phyloP scores from a whole-genome alignment of 1,139 yeast species.

The Suhomyces atakaporum region DNA sequence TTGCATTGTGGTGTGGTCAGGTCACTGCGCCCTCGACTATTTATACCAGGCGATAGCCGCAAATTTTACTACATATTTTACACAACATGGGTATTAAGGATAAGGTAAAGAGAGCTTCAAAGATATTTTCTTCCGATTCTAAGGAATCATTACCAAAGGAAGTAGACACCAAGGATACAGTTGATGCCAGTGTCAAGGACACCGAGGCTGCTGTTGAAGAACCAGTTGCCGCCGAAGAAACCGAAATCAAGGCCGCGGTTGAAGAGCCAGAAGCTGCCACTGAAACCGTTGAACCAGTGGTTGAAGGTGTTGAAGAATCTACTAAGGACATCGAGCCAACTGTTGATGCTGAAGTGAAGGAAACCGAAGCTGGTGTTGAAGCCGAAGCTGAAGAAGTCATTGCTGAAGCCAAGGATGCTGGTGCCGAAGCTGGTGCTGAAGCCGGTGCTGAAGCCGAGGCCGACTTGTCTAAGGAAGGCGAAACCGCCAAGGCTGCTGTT shows the following conservation, averaged over 20 bases:
- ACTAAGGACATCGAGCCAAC: background rate
- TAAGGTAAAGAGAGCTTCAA: conserved; percentile 49
- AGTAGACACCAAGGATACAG: conserved; percentile 16
- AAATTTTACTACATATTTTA: conserved; percentile 1
- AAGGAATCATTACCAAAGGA: conserved; percentile 27
- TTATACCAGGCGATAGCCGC: conserved; percentile 9
- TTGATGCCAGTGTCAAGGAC: conserved; percentile 16
- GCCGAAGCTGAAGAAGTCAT: conserved; percentile 10
- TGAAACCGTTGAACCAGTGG: background rate
- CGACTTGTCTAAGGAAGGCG: conserved; percentile 20
- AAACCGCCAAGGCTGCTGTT: conserved; percentile 34
- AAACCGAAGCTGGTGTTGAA: conserved; percentile 16
- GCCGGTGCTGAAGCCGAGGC: conserved; percentile 7
- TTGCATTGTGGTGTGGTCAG: conserved; percentile 5
- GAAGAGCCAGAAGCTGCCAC: conserved; percentile 9
- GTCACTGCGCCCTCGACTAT: conserved; percentile 10
- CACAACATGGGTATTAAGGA: conserved; percentile 45
- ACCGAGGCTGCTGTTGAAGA: conserved; percentile 16
- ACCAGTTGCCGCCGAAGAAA: conserved; percentile 17
- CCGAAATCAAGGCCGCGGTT: conserved; percentile 15
- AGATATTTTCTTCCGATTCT: conserved; percentile 37
- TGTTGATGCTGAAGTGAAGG: conserved; percentile 18
- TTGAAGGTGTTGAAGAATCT: conserved; percentile 10
- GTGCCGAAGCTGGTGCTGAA: conserved; percentile 6
- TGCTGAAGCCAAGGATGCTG: conserved; percentile 14